Conservation (phyloP, 2,329 filamentous ascomycete genomes). For the Neurospora sp. region DNA sequence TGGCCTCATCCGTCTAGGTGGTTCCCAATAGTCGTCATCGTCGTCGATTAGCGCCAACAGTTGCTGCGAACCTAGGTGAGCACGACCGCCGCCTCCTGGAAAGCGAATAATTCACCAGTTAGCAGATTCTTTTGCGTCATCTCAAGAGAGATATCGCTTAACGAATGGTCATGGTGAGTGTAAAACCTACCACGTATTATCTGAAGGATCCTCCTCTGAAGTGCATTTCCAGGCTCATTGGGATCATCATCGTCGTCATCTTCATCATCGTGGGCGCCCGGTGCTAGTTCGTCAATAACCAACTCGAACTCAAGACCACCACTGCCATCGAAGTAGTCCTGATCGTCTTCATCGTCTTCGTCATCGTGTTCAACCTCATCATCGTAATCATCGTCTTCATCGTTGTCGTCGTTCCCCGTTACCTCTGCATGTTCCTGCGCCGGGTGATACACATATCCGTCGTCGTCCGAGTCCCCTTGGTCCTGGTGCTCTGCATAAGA, state of each 20-base stretch:
- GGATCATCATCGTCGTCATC: constrained; percentile 21
- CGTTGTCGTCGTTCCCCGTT: neutral
- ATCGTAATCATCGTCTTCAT: neutral
- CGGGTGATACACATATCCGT: neutral
- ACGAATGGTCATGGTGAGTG: constrained; percentile 13
- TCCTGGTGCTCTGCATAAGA: neutral
- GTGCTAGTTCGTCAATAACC: constrained; percentile 13
- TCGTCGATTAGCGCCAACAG: constrained; percentile 19
- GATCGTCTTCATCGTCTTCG: constrained; percentile 12
- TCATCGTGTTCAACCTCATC: constrained; percentile 14
- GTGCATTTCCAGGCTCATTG: constrained; percentile 7
- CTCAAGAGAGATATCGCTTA: constrained; percentile 7
- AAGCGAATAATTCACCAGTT: neutral
- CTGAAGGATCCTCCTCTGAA: constrained; percentile 7
- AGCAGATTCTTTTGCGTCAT: neutral
- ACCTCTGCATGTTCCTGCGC: neutral
- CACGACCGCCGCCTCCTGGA: constrained; percentile 4
- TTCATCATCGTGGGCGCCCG: constrained; percentile 16
- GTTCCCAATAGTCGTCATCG: constrained; percentile 25
- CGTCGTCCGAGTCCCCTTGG: neutral
- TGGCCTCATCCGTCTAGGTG: constrained; percentile 32
- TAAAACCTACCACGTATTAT: constrained; percentile 8
- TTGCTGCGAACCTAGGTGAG: constrained; percentile 15
- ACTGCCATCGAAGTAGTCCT: constrained; percentile 6
- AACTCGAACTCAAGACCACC: constrained; percentile 13